Conservation (phyloP, 768 basidiomycete genomes). For the Termitomyces sp. region DNA sequence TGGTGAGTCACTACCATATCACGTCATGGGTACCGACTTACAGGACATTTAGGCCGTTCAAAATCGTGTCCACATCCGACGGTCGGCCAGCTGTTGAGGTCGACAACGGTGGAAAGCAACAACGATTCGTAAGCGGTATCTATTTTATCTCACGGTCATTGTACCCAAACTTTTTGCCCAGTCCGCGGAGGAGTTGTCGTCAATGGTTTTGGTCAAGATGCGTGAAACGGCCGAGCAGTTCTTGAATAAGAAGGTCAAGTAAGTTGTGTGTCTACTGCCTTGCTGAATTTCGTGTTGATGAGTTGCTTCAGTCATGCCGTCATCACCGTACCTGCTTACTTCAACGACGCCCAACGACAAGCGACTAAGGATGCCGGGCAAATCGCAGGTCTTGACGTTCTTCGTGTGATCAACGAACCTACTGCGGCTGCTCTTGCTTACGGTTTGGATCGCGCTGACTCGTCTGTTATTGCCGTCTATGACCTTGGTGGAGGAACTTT, state of each 20-base stretch:
- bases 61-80: constrained; percentile 66
- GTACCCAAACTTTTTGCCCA: constrained; percentile 27
- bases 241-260: constrained; percentile 92
- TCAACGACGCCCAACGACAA: constrained; percentile 99
- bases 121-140: constrained; percentile 60
- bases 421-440: constrained; percentile 98
- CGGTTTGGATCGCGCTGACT: constrained; percentile 87
- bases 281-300: neutral
- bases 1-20: constrained; percentile 46
- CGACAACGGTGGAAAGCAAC: constrained; percentile 80
- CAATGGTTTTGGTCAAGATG: constrained; percentile 91
- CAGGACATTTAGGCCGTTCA: constrained; percentile 64
- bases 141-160: neutral
- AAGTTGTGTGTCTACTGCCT: constrained; percentile 33
- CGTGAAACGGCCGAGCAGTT: constrained; percentile 93
- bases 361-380: constrained; percentile 98
- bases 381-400: constrained; percentile 95
- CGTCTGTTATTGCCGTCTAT: constrained; percentile 92
- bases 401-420: constrained; percentile 98
- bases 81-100: constrained; percentile 81
- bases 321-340: constrained; percentile 96
- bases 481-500: constrained; percentile 98
- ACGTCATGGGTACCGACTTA: constrained; percentile 1
- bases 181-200: constrained; percentile 84
- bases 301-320: constrained; percentile 64